phyloP scores from a whole-genome alignment of 176 grass and related monocot species.

The Neostapfia colusana region DNA sequence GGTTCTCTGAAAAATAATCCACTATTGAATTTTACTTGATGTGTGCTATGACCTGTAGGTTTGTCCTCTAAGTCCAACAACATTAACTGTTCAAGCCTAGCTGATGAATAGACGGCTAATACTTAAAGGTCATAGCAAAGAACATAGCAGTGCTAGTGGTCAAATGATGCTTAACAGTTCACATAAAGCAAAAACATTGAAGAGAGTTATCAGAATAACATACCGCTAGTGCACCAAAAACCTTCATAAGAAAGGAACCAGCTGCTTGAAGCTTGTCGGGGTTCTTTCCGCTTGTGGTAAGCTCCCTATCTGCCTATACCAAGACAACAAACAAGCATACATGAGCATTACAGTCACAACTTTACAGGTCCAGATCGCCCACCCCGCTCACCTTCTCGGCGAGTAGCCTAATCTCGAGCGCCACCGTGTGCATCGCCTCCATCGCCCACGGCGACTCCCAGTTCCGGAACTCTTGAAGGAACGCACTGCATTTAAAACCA shows the following conservation, averaged over 20 bases:
- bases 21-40: not conserved
- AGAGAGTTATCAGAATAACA: constrained; percentile 27
- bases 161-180: not conserved
- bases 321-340: constrained; percentile 24
- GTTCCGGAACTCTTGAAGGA: constrained; percentile 94
- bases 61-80: constrained; percentile 8
- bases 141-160: not conserved
- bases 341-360: constrained; percentile 22
- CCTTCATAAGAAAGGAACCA: constrained; percentile 91
- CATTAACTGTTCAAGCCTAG: not conserved
- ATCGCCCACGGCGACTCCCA: constrained; percentile 94
- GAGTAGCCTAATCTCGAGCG: constrained; percentile 88
- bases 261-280: constrained; percentile 85
- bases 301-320: constrained; percentile 82
- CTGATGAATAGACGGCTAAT: not conserved
- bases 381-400: constrained; percentile 71
- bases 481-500: constrained; percentile 61
- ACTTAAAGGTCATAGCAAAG: not conserved
- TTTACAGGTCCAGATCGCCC: constrained; percentile 16
- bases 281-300: constrained; percentile 71
- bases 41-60: not conserved
- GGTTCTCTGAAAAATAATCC: constrained; percentile 9
- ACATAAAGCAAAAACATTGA: not conserved
- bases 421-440: constrained; percentile 77
- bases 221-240: constrained; percentile 82